Percentiles rank a stretch among this genome's conserved stretches.
These are phyloP conservation scores for Globisporangium okanoganense DNA, from an alignment of 352 stramenopile genomes.

Conservation along the genomic window DNA sequence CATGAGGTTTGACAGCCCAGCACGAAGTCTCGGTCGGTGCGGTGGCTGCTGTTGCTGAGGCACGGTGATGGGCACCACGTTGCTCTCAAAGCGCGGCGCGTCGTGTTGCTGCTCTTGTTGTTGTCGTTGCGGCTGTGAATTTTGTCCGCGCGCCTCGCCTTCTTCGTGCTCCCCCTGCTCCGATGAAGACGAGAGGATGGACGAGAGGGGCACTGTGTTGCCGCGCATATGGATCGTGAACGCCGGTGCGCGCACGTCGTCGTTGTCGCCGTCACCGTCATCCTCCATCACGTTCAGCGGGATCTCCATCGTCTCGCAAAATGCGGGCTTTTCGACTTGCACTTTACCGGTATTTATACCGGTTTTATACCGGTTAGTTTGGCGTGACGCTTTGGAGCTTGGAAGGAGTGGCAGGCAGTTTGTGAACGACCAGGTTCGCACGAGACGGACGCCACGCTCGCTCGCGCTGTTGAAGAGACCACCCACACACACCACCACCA, in stretches of 20 bases:
- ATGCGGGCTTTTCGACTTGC: no score
- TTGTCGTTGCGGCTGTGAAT: not conserved
- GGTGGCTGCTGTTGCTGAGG: conserved; percentile 11
- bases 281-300: conserved; percentile 43
- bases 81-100: not conserved
- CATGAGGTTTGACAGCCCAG: conserved; percentile 55
- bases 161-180: conserved; percentile 16
- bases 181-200: conserved; percentile 37
- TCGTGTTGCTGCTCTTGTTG: not conserved
- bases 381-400: not conserved
- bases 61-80: conserved; percentile 11
- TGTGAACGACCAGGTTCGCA: not conserved
- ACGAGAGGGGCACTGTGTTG: conserved; percentile 36
- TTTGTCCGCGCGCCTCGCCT: not conserved
- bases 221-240: conserved; percentile 27
- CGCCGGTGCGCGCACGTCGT: conserved; percentile 15
- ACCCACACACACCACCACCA: not conserved
- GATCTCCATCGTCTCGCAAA: conserved; percentile 45
- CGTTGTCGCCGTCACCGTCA: conserved; percentile 16
- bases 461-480: not conserved
- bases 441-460: not conserved
- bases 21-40: conserved; percentile 6
- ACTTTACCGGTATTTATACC: no score
- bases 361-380: no score
- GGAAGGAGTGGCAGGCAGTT: conserved; percentile 18